Conservation (phyloP, 257 asterid genomes). For the Fraxinus quadrangulata region DNA sequence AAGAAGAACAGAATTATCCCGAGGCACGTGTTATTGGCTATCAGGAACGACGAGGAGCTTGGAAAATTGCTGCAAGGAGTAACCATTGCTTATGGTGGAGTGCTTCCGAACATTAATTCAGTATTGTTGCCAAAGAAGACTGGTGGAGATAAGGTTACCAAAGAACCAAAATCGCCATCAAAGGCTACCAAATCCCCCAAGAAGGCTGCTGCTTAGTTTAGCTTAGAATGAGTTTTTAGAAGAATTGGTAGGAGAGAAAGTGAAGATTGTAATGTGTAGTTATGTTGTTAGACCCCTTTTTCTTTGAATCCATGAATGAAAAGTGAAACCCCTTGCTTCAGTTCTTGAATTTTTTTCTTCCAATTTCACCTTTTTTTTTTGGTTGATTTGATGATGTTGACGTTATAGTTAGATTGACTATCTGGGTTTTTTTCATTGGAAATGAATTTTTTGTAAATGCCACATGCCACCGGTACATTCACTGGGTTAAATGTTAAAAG, state of each 20-base stretch:
- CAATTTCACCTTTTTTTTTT: too few species aligned
- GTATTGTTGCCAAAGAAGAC: slow-evolving; percentile 20
- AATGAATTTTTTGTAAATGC: neutral
- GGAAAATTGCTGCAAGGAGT: slow-evolving; percentile 13
- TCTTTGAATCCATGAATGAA: neutral
- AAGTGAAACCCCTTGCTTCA: neutral
- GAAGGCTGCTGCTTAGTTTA: slow-evolving; percentile 10
- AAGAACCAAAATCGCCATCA: slow-evolving; percentile 9
- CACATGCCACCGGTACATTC: too few species aligned
- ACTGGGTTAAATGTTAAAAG: too few species aligned
- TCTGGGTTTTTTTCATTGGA: too few species aligned
- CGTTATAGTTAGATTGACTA: too few species aligned
- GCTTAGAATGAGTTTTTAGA: neutral
- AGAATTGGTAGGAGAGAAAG: neutral
- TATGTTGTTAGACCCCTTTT: too few species aligned
- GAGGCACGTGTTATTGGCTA: slow-evolving; percentile 10
- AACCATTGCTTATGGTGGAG: slow-evolving; percentile 15
- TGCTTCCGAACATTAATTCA: slow-evolving; percentile 8
- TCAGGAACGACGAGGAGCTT: slow-evolving; percentile 18
- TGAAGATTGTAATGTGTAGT: slow-evolving; percentile 17
- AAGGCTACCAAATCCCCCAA: slow-evolving; percentile 18
- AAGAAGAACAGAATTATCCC: slow-evolving; percentile 16
- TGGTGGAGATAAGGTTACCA: neutral
- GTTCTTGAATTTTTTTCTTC: too few species aligned
- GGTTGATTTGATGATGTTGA: too few species aligned